Conservation (phyloP, 257 asterid species). For the Fraxinus excelsior region DNA sequence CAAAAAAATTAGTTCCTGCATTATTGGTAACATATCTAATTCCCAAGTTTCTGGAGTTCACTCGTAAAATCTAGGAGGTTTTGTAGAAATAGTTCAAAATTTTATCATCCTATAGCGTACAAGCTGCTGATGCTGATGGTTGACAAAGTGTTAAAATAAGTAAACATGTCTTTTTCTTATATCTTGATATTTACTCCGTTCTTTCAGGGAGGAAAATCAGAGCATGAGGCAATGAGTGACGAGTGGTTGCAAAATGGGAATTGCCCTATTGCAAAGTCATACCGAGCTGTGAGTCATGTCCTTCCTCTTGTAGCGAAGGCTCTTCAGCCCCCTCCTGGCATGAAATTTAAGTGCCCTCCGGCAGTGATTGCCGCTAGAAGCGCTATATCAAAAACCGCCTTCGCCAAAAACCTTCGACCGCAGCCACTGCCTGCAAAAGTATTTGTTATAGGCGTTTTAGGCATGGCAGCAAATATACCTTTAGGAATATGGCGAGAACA, state of each 20-base stretch:
- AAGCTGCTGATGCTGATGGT: too few relatives aligned
- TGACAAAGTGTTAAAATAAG: too few relatives aligned
- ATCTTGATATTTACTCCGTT: neutral
- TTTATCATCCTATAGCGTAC: too few relatives aligned
- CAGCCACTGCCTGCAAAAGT: constrained; percentile 82
- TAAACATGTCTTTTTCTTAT: neutral
- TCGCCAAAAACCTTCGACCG: constrained; percentile 84
- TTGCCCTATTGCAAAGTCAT: constrained; percentile 94
- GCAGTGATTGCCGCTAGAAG: constrained; percentile 81
- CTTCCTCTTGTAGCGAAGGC: constrained; percentile 85
- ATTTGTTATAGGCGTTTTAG: constrained; percentile 69
- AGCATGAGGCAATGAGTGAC: constrained; percentile 73
- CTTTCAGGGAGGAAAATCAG: constrained; percentile 58
- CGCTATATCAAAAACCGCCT: constrained; percentile 76
- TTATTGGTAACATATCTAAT: too few relatives aligned
- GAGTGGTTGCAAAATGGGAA: constrained; percentile 88
- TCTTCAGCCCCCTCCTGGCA: constrained; percentile 84
- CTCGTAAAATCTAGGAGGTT: neutral
- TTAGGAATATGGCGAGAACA: constrained; percentile 95
- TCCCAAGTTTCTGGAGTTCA: neutral
- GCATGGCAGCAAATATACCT: constrained; percentile 91
- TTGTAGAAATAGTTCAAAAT: neutral
- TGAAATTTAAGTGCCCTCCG: constrained; percentile 71
- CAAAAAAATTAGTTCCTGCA: neutral
- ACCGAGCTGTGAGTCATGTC: constrained; percentile 72